A percentile compares a stretch with the other conserved stretches of the same genome.
phyloP scores from a whole-genome alignment of 495 filamentous ascomycete species.

The Penicillium macrosclerotiorum region DNA sequence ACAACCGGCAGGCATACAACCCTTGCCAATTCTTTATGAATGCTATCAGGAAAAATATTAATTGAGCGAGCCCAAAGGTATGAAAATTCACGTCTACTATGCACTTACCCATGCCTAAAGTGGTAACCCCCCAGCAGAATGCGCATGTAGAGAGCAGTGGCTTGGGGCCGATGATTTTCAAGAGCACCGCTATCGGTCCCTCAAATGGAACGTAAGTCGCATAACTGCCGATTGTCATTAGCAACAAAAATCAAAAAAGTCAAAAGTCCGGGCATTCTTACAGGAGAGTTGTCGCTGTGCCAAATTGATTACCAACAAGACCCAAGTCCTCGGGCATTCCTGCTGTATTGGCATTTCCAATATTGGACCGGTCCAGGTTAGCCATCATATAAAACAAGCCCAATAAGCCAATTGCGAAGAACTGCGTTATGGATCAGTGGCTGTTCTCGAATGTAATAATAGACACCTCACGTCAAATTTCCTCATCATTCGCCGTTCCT shows the following conservation, averaged over 20 bases:
- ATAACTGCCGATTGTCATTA: no score
- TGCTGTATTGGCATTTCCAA: constrained; percentile 20
- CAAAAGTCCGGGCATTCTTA: neutral
- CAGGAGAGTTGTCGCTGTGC: constrained; percentile 23
- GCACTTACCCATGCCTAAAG: constrained; percentile 8
- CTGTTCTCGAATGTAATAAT: no score
- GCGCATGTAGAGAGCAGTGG: constrained; percentile 10
- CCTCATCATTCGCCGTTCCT: constrained; percentile 10
- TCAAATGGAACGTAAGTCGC: constrained; percentile 13
- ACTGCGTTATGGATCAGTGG: no score
- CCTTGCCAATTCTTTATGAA: constrained; percentile 13
- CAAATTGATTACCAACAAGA: constrained; percentile 29
- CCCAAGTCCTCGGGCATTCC: constrained; percentile 26
- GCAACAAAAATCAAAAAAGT: no score
- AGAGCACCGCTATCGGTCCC: constrained; percentile 10
- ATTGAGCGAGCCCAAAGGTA: neutral
- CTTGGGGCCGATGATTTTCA: constrained; percentile 13
- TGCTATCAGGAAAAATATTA: neutral
- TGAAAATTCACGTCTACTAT: neutral
- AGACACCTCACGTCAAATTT: constrained; percentile 13
- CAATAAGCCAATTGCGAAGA: constrained; percentile 7
- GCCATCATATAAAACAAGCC: constrained; percentile 14
- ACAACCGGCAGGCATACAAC: constrained; percentile 9
- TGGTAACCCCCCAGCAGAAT: constrained; percentile 12
- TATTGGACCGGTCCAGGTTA: constrained; percentile 17